Base-by-base conservation (phyloP, 768 basidiomycete genomes). In the Termitomyces bulborhizus region DNA sequence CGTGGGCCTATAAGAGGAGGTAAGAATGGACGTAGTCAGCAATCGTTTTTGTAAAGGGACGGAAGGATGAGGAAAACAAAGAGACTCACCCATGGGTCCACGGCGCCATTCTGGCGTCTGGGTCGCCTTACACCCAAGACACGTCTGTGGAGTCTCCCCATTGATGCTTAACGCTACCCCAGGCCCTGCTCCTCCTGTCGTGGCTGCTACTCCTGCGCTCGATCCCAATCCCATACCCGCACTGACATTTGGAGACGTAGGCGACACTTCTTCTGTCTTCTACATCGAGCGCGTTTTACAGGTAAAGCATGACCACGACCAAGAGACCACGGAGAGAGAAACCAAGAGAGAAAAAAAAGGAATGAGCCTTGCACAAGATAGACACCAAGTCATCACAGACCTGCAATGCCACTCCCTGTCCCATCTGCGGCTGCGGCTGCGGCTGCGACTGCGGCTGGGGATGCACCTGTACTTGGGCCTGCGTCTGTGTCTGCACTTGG, bases 71-170 rank as follows among this genome's bases (percentile, higher is more conserved):
- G 6, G 6, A 6, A 29, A 29, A 29, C 3, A 29, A 6, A 7
- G 32, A 46, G 36, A 70, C 75, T 68, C 65, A 90, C 89, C 90
- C 73, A 92, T 69, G 13, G 90, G 90, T 1, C 90, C 90, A 58
- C 90, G 74, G 53, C 90, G 76, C 90, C 90, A 93, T 73, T 93
- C 90, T 6, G 90, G 90, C 59, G 90, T 93, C 54, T 88, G 85
- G 15, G 90, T 93, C 58, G 89, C 90, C 62, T 73, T 79, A 71
- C 90, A 93, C 32, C 89, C 90, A 32, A 90, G 75, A 70, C 90
- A 93, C 26, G 79, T 86, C 67, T 91, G 90, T 72, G 49, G 72
- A 26, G 29, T 6, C 21, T 48, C 46, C 3, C 21, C 46, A 12
- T 15, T 47, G 13, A n/a, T 6, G n/a, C 34, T 36, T 1, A n/a